These are phyloP conservation scores for Fusarium clavum DNA, from an alignment of 2,329 filamentous ascomycete genomes.

Conservation along the genomic window DNA sequence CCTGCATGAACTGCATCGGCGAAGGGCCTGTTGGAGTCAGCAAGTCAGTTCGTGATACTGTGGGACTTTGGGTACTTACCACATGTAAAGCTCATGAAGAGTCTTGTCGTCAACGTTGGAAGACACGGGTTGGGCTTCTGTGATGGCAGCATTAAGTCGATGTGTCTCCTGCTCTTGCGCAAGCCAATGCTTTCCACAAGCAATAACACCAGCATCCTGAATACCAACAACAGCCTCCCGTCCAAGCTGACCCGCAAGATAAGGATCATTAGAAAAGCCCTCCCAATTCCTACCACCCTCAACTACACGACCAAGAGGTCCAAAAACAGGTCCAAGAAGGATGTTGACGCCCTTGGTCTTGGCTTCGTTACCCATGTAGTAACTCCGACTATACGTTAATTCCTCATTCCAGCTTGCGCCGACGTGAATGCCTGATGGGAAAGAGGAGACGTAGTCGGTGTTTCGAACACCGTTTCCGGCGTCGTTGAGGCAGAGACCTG, in stretches of 20 bases:
- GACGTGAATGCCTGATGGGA: conserved; percentile 12
- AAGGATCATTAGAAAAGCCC: conserved; percentile 17
- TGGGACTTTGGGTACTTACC: conserved; percentile 53
- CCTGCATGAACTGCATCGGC: conserved; percentile 79
- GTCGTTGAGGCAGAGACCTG: conserved; percentile 11
- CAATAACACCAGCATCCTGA: conserved; percentile 16
- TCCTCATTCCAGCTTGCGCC: conserved; percentile 24
- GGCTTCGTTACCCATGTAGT: conserved; percentile 16
- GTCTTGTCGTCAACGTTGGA: conserved; percentile 29
- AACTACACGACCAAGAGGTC: conserved; percentile 3
- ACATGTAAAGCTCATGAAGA: conserved; percentile 75
- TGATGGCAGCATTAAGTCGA: not conserved
- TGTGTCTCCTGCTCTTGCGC: conserved; percentile 21
- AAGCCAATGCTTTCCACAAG: conserved; percentile 14
- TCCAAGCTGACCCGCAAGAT: conserved; percentile 1
- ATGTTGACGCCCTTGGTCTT: conserved; percentile 13
- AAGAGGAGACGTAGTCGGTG: conserved; percentile 21
- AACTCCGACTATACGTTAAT: conserved; percentile 15
- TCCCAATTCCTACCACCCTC: conserved; percentile 17
- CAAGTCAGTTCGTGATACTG: rapidly evolving
- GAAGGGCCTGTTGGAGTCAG: conserved; percentile 62
- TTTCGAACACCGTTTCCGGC: conserved; percentile 12
- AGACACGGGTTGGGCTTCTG: not conserved
- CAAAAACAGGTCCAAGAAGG: conserved; percentile 5
- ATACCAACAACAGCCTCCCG: conserved; percentile 14